phyloP scores from a whole-genome alignment of 2,329 filamentous ascomycete genomes.

The Talaromyces sp. region DNA sequence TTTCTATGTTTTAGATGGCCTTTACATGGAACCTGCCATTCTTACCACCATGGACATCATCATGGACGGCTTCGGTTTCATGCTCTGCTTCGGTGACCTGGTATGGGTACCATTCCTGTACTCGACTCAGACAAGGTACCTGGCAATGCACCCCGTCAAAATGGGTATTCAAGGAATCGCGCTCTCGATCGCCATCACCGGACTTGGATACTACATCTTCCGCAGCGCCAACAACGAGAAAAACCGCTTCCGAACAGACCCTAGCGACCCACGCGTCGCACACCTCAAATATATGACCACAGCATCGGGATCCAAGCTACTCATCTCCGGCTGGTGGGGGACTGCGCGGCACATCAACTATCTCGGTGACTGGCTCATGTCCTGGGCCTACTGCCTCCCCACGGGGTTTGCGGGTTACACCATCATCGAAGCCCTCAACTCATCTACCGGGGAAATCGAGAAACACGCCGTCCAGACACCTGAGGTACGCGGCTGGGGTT shows the following conservation, averaged over 20 bases:
- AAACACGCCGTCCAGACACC: conserved; percentile 69
- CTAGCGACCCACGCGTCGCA: conserved; percentile 68
- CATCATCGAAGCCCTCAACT: conserved; percentile 50
- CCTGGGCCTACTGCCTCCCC: conserved; percentile 83
- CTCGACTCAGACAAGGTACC: conserved; percentile 75
- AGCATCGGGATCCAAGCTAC: conserved; percentile 69
- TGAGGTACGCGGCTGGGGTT: conserved; percentile 73
- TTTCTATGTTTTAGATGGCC: conserved; percentile 76
- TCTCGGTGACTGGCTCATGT: conserved; percentile 88
- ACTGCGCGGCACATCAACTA: conserved; percentile 92
- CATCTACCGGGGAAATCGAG: conserved; percentile 56
- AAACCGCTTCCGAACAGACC: conserved; percentile 86
- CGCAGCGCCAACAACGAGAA: conserved; percentile 91
- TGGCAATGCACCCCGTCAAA: conserved; percentile 73
- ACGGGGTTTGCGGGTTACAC: conserved; percentile 79
- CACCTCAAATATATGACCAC: conserved; percentile 86
- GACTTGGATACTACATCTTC: conserved; percentile 82
- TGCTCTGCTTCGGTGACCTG: conserved; percentile 88
- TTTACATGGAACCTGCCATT: conserved; percentile 82
- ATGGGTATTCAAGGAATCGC: conserved; percentile 64
- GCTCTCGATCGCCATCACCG: conserved; percentile 62
- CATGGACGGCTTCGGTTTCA: conserved; percentile 88
- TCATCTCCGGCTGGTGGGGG: conserved; percentile 91
- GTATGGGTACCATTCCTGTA: conserved; percentile 92
- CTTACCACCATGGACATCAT: conserved; percentile 93